Conservation (phyloP, 225 moss, liverwort and hornwort species). For the Climacium dendroides region DNA sequence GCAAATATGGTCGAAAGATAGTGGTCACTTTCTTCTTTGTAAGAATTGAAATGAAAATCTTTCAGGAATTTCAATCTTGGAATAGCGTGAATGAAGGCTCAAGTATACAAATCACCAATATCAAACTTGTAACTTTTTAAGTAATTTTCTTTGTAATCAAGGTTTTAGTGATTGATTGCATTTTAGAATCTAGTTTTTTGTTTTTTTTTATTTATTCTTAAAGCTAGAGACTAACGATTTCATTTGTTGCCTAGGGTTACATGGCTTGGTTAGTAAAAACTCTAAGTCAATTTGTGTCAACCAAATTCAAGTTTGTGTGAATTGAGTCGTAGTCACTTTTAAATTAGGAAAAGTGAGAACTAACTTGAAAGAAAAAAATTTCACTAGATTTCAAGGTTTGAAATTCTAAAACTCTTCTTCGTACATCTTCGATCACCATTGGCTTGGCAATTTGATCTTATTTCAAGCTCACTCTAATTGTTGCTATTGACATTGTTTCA, state of each 20-base stretch:
- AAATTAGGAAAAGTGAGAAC: background rate
- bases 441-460: background rate
- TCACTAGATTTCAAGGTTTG: background rate
- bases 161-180: background rate
- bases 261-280: background rate
- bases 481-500: background rate
- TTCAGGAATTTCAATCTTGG: background rate
- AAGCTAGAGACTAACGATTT: background rate
- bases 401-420: background rate
- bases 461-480: background rate
- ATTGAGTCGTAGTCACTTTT: accelerated
- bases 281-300: background rate
- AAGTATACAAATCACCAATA: no score
- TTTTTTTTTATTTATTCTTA: no score
- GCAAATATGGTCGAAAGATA: background rate
- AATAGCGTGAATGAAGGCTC: background rate
- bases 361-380: background rate
- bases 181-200: background rate
- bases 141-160: background rate
- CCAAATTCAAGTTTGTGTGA: background rate
- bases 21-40: no score
- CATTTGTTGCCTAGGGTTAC: background rate
- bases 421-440: background rate
- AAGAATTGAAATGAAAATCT: background rate
- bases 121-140: background rate